These are phyloP conservation scores for Vanrija pseudolonga DNA, from an alignment of 1,284 basidiomycete genomes.

Conservation along the genomic window DNA sequence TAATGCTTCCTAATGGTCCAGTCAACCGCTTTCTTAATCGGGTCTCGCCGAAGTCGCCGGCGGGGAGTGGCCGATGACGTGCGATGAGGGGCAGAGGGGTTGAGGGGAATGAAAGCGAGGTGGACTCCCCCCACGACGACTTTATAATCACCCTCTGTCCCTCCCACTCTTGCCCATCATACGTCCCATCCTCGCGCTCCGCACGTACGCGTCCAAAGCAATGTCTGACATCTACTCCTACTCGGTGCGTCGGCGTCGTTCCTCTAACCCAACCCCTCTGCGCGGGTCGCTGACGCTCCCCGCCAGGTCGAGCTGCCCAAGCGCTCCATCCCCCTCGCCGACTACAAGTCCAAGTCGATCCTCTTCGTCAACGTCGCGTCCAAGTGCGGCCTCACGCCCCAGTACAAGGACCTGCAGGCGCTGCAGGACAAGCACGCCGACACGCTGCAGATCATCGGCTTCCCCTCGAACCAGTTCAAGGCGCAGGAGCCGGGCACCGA, in stretches of 20 bases:
- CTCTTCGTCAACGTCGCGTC: conserved; percentile 49
- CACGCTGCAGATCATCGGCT: conserved; percentile 74
- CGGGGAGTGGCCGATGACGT: not conserved
- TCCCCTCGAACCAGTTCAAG: conserved; percentile 79
- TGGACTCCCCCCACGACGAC: not conserved
- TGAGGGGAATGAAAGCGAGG: too few species aligned
- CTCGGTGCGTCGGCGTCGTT: conserved; percentile 18
- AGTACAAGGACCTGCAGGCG: conserved; percentile 79
- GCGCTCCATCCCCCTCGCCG: conserved; percentile 30
- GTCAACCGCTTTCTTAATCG: not conserved
- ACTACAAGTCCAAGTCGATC: conserved; percentile 45
- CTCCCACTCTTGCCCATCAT: not conserved
- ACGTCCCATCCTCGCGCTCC: not conserved
- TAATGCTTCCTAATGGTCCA: too few species aligned
- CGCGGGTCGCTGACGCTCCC: not conserved
- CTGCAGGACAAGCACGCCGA: conserved; percentile 79
- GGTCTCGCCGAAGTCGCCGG: not conserved
- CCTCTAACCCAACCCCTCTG: not conserved
- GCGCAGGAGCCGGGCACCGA: conserved; percentile 73
- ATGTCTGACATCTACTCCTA: conserved; percentile 48
- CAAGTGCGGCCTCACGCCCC: conserved; percentile 68
- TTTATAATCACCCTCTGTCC: conserved; percentile 5
- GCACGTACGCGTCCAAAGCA: not conserved
- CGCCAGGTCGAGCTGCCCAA: conserved; percentile 43
- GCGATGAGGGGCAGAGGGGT: too few species aligned